Percentiles rank a stretch among this genome's conserved stretches.
These are phyloP conservation scores for Microbotryomycetes sp. DNA, from an alignment of 1,284 basidiomycete genomes.

Conservation along the genomic window DNA sequence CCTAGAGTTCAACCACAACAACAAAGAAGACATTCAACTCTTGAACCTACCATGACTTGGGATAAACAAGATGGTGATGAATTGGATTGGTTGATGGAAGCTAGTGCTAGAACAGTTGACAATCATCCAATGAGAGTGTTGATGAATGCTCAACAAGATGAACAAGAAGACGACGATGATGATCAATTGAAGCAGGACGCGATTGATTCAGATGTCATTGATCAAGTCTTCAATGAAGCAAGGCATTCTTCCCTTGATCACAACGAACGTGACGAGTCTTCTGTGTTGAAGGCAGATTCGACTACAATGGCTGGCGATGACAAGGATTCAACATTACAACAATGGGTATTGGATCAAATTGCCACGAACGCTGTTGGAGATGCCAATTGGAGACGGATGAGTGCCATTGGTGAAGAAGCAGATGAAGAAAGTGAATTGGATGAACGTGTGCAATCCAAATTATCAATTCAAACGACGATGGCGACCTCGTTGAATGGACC, in stretches of 20 bases:
- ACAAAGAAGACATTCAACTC: not conserved
- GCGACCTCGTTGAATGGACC: not conserved
- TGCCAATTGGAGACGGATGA: not conserved
- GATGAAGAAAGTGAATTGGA: too few species aligned
- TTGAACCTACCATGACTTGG: not conserved
- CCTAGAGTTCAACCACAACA: not conserved
- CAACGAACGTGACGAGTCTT: not conserved
- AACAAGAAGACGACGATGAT: not conserved
- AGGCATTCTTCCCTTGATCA: not conserved
- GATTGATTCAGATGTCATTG: not conserved
- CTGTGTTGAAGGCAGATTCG: not conserved
- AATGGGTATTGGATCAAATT: not conserved
- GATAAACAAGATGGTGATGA: not conserved
- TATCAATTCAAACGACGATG: not conserved
- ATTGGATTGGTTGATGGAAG: not conserved
- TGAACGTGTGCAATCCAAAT: too few species aligned
- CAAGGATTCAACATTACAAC: not conserved
- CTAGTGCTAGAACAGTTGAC: not conserved
- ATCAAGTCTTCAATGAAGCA: not conserved
- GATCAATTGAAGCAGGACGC: not conserved
- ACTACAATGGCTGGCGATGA: not conserved
- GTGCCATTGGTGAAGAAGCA: not conserved
- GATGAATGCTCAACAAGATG: not conserved
- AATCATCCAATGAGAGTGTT: not conserved
- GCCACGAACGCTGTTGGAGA: not conserved